phyloP scores from a whole-genome alignment of 495 filamentous ascomycete species.

The Entonaema liquescens region DNA sequence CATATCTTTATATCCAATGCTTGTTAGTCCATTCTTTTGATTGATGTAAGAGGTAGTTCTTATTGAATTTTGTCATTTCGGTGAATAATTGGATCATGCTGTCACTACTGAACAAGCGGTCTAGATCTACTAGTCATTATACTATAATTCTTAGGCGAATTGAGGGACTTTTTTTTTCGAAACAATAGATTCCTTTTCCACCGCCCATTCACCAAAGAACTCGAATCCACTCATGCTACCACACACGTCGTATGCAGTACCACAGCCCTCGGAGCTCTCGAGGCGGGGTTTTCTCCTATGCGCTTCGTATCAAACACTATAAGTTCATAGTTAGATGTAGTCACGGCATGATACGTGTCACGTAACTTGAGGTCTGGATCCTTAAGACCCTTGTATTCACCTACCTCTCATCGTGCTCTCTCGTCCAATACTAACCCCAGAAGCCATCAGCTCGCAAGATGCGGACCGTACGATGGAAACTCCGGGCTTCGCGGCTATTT shows the following conservation, averaged over 20 bases:
- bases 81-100: background rate
- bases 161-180: background rate
- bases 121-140: background rate
- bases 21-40: background rate
- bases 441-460: background rate
- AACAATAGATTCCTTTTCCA: background rate
- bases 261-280: background rate
- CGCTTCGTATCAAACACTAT: background rate
- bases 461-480: background rate
- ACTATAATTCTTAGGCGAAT: background rate
- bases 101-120: background rate
- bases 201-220: background rate
- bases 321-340: background rate
- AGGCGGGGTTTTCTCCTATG: slow-evolving; percentile 2
- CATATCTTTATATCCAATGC: background rate
- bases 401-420: background rate
- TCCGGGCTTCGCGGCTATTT: background rate
- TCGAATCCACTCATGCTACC: background rate
- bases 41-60: background rate
- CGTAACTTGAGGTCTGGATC: slow-evolving; percentile 2
- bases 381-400: background rate
- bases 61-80: background rate
- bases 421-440: background rate
- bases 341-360: background rate
- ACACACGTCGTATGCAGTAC: background rate